phyloP scores from a whole-genome alignment of 2,329 filamentous ascomycete species.

The Clonostachys solani region DNA sequence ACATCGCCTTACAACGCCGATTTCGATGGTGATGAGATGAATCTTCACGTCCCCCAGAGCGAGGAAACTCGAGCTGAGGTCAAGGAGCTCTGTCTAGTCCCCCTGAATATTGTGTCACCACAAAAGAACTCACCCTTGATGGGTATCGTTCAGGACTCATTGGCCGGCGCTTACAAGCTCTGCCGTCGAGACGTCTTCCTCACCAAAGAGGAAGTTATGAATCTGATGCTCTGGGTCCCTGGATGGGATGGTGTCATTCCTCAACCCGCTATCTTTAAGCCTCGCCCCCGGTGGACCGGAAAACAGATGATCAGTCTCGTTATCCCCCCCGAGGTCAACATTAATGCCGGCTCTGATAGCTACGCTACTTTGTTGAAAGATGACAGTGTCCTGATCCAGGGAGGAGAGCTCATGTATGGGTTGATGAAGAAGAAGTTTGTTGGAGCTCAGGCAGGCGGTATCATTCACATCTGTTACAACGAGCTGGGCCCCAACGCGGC shows the following conservation, averaged over 20 bases:
- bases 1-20: constrained; percentile 99
- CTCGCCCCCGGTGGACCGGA: constrained; percentile 89
- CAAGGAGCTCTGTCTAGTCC: constrained; percentile 94
- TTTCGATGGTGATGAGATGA: constrained; percentile 99
- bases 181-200: constrained; percentile 90
- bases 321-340: constrained; percentile 81
- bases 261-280: constrained; percentile 89
- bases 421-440: constrained; percentile 91
- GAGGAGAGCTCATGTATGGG: constrained; percentile 86
- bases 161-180: constrained; percentile 96
- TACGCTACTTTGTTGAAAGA: constrained; percentile 65
- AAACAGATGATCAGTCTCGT: constrained; percentile 97
- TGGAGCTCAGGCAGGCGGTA: constrained; percentile 83
- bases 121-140: constrained; percentile 96
- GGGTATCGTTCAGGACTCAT: constrained; percentile 98
- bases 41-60: constrained; percentile 96
- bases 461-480: constrained; percentile 95
- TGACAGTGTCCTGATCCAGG: constrained; percentile 76
- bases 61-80: constrained; percentile 96
- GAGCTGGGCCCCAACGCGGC: constrained; percentile 82
- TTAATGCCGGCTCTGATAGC: constrained; percentile 61
- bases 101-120: constrained; percentile 95
- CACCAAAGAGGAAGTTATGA: constrained; percentile 89
- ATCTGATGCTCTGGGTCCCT: constrained; percentile 94
- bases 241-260: constrained; percentile 96